Base-by-base conservation (phyloP, 495 filamentous ascomycete genomes). In the Oidiodendron maius region DNA sequence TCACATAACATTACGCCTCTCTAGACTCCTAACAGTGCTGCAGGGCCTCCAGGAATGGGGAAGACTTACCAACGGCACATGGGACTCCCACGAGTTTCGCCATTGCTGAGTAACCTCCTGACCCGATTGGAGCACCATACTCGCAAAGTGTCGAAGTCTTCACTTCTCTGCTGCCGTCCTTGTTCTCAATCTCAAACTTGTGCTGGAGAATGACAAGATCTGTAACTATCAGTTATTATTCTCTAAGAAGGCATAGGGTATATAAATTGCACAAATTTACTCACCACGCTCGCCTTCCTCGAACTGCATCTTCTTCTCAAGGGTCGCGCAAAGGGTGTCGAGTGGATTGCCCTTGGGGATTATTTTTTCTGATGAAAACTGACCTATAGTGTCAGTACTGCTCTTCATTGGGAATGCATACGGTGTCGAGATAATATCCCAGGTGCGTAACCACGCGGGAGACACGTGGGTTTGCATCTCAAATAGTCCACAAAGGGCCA, bases 291-390 rank as follows among this genome's bases (percentile, higher is more conserved):
- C 93, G 30, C 77, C 82, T 48, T 83, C 74, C 55, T 75, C 87
- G 64, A 83, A 96, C 63, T 85, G 76, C 88, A 96, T 95, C 78
- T 95, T 95, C 71, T 85, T 64, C 70, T 95, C 90, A 11, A 96
- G 76, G 15, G 82, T 85, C 25, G 89, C 90, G 66, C 91, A 96
- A 16, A 98, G 79, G 16, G 86, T 91, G 56, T 95, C 90, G 23
- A 95, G 72, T 1, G 86, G 86, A 70, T 84, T 95, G n/a, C 77
- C 83, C 44, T 80, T 72, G 23, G 89, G 84, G 5, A 63, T 87
- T 63, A 83, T 86, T 57, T 74, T 67, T 55, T 84, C 81, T n/a
- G n/a, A n/a, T n/a, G n/a, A n/a, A n/a, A n/a, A n/a, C 26, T 15
- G 10, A 12, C 37, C 37, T 40, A 10, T 17, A 17, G 12, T 2